Percentiles rank a stretch among this genome's conserved stretches.
Evolutionary conservation across 805 yeast genomes (phyloP).

Genomic region (Teunomyces pallodes): DNA sequence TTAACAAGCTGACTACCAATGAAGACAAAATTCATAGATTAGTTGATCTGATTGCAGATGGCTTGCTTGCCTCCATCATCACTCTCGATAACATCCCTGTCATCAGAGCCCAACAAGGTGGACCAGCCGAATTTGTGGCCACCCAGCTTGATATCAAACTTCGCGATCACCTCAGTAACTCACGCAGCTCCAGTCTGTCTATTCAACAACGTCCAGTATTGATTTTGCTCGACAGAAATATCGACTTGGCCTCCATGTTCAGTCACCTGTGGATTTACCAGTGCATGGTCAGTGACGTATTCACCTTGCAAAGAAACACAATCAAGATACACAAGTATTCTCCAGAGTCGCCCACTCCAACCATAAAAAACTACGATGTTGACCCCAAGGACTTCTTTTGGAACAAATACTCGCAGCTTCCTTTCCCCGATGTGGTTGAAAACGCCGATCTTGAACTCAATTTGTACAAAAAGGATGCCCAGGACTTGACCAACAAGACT

Average conservation of each 20-base stretch:
- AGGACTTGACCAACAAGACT: conserved; percentile 75
- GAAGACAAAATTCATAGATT: conserved; percentile 71
- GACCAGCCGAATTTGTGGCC: conserved; percentile 94
- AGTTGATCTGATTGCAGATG: conserved; percentile 73
- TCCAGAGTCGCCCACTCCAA: conserved; percentile 27
- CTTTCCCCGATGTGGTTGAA: conserved; percentile 99
- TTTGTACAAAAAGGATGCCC: conserved; percentile 82
- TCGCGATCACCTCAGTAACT: conserved; percentile 80
- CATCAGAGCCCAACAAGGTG: conserved; percentile 86
- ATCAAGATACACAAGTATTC: conserved; percentile 52
- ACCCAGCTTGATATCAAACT: conserved; percentile 78
- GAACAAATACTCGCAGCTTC: conserved; percentile 77
- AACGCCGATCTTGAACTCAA: conserved; percentile 84
- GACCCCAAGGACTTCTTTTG: conserved; percentile 95
- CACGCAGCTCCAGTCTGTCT: conserved; percentile 34
- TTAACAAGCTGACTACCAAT: conserved; percentile 67
- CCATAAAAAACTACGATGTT: conserved; percentile 70
- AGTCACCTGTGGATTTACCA: conserved; percentile 98
- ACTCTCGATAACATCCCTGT: conserved; percentile 82
- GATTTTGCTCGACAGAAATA: conserved; percentile 79
- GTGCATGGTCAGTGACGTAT: conserved; percentile 92
- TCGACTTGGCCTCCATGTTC: conserved; percentile 91
- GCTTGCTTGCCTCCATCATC: conserved; percentile 74
- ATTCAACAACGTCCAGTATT: conserved; percentile 66
- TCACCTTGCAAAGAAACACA: conserved; percentile 77